Base-by-base conservation (phyloP, 306 rosid species). In the Chamaecrista fasciculata region DNA sequence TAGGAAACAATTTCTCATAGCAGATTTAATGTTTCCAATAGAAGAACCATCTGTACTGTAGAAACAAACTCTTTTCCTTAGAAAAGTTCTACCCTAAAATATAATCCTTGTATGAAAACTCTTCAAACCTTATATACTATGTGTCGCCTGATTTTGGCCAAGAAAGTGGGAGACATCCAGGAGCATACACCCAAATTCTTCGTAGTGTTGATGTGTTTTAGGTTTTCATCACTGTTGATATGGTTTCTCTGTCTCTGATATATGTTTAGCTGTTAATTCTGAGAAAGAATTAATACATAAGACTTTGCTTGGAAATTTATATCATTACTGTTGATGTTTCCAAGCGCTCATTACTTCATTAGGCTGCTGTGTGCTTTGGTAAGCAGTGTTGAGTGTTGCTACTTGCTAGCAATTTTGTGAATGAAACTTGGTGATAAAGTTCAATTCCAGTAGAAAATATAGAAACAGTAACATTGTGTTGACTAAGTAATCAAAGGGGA, bases 21-120 rank as follows among this genome's bases (percentile, higher is more conserved):
- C 14, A 23, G 65, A 46, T 67, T 72, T 74, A 20, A 44, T 44
- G 50, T 20, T 44, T 44, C 50, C 8, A 40, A 40, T 11, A 40
- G 62, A 31, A n/a, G 8, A 28, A 19, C 25, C 55, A 56, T 55
- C 19, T 25, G 20, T 26, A 10, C 61, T 12, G 34, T 16, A 21
- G 26, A 37, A 4, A 15, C 62, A 15, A 58, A 33, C 21, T 29
- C 63, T 16, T 57, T 29, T n/a, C 6, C 19, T 5, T 3, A 2
- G n/a, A 8, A 2, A 0, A 20, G 15, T 44, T n/a, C 19, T 44
- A 15, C n/a, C 50, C 20, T 44, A 44, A 44, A 44, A 4, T 44
- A 44, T n/a, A 44, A 44, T 44, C 8, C n/a, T 7, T 44, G 5
- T 4, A 15, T 2, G 7, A 44, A 44, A 15, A n/a, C 50, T 44